phyloP scores from a whole-genome alignment of 148 eudicot species.

The Nepenthes gracilis region DNA sequence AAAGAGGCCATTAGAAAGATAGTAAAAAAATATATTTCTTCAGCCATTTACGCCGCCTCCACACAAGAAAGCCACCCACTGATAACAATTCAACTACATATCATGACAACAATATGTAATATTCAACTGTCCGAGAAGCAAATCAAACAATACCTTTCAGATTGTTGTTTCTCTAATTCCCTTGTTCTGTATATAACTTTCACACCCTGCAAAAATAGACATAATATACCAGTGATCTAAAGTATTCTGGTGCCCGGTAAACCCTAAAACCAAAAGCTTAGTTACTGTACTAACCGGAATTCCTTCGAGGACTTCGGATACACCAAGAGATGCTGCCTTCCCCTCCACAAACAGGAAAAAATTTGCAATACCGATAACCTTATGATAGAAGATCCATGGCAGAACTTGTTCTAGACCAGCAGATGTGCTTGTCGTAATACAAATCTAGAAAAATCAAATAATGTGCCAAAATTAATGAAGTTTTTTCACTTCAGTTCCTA shows the following conservation, averaged over 20 bases:
- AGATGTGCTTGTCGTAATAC: conserved; percentile 73
- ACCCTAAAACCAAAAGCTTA: background rate
- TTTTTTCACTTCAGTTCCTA: too few relatives aligned
- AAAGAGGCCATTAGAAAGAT: too few relatives aligned
- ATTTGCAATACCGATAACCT: conserved; percentile 46
- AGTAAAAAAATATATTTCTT: too few relatives aligned
- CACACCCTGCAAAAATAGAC: conserved; percentile 33
- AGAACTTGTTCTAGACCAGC: conserved; percentile 67
- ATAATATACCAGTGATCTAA: background rate
- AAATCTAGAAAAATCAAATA: conserved; percentile 23
- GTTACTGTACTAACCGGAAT: conserved; percentile 39
- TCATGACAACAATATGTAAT: too few relatives aligned
- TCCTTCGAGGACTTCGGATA: conserved; percentile 41
- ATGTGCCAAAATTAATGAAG: too few relatives aligned
- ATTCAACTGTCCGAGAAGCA: background rate
- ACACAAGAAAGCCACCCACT: too few relatives aligned
- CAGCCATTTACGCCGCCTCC: too few relatives aligned
- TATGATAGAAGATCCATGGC: conserved; percentile 80
- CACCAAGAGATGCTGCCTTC: conserved; percentile 40
- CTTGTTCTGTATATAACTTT: conserved; percentile 51
- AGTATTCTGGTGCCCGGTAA: background rate
- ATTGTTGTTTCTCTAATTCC: conserved; percentile 66
- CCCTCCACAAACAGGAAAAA: conserved; percentile 66
- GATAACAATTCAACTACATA: too few relatives aligned
- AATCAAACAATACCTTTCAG: conserved; percentile 39